These are phyloP conservation scores for Hanseniaspora osmophila DNA, from an alignment of 805 yeast genomes.

Conservation along the genomic window DNA sequence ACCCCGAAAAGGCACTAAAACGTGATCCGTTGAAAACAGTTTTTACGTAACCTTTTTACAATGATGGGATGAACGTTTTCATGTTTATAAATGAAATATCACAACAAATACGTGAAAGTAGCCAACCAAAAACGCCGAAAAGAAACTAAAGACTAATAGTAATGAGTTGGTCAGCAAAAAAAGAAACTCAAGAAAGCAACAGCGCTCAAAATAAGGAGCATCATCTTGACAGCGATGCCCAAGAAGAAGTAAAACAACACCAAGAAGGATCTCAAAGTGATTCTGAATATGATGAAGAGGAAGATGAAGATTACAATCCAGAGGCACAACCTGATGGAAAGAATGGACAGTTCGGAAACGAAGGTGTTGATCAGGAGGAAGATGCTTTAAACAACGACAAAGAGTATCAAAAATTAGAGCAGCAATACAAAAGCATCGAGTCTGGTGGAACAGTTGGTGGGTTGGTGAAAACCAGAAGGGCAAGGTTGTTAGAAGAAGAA, in stretches of 20 bases:
- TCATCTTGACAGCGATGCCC: neutral
- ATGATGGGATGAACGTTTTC: too few relatives aligned
- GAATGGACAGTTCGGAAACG: neutral
- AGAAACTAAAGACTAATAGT: too few relatives aligned
- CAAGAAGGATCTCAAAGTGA: neutral
- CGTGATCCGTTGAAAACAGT: too few relatives aligned
- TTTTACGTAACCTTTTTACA: too few relatives aligned
- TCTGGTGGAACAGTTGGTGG: conserved; percentile 32
- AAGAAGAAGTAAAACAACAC: neutral
- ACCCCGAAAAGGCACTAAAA: too few relatives aligned
- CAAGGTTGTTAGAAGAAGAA: conserved; percentile 32
- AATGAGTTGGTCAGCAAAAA: too few relatives aligned
- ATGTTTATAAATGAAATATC: too few relatives aligned
- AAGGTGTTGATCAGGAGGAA: neutral
- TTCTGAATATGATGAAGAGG: conserved; percentile 2
- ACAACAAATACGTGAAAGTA: too few relatives aligned
- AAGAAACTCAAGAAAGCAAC: too few relatives aligned
- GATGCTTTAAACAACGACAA: conserved; percentile 1
- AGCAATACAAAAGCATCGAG: neutral
- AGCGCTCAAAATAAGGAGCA: too few relatives aligned
- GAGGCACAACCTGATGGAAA: neutral
- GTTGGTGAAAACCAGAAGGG: conserved; percentile 56
- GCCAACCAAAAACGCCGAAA: too few relatives aligned
- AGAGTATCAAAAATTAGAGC: conserved; percentile 1
- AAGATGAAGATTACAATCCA: conserved; percentile 5